phyloP scores from a whole-genome alignment of 140 eudicot species.

The Flaveria floridana region DNA sequence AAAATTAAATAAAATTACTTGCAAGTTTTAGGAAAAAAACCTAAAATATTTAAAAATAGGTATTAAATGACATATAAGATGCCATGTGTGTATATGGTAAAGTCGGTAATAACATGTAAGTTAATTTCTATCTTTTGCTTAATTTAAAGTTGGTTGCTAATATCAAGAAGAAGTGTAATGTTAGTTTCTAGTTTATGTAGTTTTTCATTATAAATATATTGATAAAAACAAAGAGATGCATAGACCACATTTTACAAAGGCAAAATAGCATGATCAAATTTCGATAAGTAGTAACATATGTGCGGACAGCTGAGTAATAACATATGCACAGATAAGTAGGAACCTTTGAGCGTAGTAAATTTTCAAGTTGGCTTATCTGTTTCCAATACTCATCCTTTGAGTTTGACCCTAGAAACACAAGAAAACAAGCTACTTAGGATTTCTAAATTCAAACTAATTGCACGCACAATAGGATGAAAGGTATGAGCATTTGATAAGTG shows the following conservation, averaged over 20 bases:
- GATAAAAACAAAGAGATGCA: neutral
- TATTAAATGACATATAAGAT: neutral
- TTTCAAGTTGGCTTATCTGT: constrained; percentile 66
- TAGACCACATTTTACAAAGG: neutral
- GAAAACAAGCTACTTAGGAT: constrained; percentile 3
- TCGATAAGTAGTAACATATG: neutral
- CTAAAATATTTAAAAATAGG: neutral
- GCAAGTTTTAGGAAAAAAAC: neutral
- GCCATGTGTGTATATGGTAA: neutral
- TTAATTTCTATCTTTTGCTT: neutral
- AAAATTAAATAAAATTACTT: neutral
- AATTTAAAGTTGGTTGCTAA: neutral
- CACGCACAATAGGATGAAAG: neutral
- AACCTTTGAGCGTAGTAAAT: constrained; percentile 79
- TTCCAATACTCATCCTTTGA: constrained; percentile 51
- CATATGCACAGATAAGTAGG: neutral
- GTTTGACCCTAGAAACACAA: constrained; percentile 45
- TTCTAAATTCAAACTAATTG: neutral
- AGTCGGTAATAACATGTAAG: neutral
- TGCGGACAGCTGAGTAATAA: neutral
- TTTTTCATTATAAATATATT: neutral
- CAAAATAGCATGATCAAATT: neutral
- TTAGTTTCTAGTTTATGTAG: neutral
- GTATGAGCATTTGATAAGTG: neutral
- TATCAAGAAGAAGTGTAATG: neutral